These are phyloP conservation scores for Luffa aegyptiaca DNA, from an alignment of 306 rosid genomes.

Conservation along the genomic window DNA sequence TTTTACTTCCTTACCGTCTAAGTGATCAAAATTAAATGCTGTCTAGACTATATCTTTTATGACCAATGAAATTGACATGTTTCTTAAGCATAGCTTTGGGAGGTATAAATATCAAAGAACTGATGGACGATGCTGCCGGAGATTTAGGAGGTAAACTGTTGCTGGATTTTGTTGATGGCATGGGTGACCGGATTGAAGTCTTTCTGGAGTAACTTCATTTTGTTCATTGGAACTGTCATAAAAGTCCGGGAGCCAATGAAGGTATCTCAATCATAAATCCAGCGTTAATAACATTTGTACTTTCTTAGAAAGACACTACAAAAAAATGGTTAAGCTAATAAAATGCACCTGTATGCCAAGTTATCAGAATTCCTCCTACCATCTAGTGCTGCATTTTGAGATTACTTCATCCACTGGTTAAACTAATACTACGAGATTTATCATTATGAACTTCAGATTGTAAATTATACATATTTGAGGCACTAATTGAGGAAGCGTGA, in stretches of 20 bases:
- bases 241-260: neutral
- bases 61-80: constrained; percentile 2
- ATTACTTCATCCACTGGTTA: neutral
- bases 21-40: neutral
- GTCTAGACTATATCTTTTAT: neutral
- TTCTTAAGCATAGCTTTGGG: constrained; percentile 52
- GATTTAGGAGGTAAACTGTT: constrained; percentile 74
- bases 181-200: constrained; percentile 87
- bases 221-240: neutral
- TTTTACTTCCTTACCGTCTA: neutral
- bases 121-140: constrained; percentile 66
- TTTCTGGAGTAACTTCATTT: constrained; percentile 49
- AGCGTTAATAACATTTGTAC: neutral
- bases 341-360: neutral
- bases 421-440: neutral
- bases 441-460: neutral
- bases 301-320: neutral
- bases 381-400: neutral
- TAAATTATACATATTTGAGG: neutral
- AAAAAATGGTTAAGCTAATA: no score
- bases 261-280: neutral
- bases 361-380: neutral
- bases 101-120: constrained; percentile 70
- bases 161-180: constrained; percentile 62
- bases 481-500: neutral